These are phyloP conservation scores for Sphagnum fallax DNA, from an alignment of 228 moss, liverwort and hornwort species.

Conservation along the genomic window DNA sequence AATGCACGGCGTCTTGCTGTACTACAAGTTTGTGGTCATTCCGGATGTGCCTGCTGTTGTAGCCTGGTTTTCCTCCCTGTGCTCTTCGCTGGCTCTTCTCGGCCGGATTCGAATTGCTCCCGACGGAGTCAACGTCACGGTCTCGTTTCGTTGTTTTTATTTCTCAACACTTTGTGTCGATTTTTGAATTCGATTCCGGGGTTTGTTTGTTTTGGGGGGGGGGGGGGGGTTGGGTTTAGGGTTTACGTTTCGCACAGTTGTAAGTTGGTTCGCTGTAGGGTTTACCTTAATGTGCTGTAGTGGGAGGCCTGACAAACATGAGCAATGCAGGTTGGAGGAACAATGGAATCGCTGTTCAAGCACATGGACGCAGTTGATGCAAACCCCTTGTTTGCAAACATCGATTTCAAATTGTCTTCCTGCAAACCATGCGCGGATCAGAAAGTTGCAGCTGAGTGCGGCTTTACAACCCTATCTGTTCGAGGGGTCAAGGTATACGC, in stretches of 20 bases:
- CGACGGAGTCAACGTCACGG: slow-evolving; percentile 84
- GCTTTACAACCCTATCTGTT: slow-evolving; percentile 73
- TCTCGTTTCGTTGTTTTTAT: no score
- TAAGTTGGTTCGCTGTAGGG: no score
- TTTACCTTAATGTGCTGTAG: no score
- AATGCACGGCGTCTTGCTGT: slow-evolving; percentile 80
- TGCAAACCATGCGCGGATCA: slow-evolving; percentile 24
- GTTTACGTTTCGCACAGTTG: no score
- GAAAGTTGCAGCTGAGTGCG: slow-evolving; percentile 56
- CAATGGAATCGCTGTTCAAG: slow-evolving; percentile 26
- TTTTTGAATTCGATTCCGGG: no score
- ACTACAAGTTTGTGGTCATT: slow-evolving; percentile 78
- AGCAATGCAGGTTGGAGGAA: slow-evolving; percentile 36
- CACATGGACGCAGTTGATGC: slow-evolving; percentile 43
- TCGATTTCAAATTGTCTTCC: slow-evolving; percentile 82
- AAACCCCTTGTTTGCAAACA: slow-evolving; percentile 53
- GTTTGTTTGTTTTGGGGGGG: no score
- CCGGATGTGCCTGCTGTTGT: slow-evolving; percentile 27
- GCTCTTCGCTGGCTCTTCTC: slow-evolving; percentile 43
- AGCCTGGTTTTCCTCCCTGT: slow-evolving; percentile 45
- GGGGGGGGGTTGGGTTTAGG: no score
- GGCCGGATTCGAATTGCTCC: slow-evolving; percentile 80
- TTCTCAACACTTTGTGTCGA: no score
- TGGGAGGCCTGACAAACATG: no score
- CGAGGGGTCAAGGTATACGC: slow-evolving; percentile 47